Percentiles rank a stretch among this genome's conserved stretches.
phyloP scores from a whole-genome alignment of 495 filamentous ascomycete species.

The Amphirosellinia nigrospora region DNA sequence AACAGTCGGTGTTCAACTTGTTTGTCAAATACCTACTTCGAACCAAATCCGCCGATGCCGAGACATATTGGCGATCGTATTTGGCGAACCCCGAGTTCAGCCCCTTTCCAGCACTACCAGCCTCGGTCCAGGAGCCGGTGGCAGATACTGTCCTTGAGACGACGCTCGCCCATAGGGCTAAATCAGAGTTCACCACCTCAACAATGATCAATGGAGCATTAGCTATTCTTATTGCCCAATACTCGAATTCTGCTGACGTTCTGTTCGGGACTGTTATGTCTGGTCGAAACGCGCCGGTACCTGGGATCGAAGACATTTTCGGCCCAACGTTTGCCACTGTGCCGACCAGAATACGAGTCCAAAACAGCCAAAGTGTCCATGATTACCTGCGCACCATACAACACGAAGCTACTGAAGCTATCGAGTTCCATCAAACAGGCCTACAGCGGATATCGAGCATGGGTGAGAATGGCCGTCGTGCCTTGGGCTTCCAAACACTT shows the following conservation, averaged over 20 bases:
- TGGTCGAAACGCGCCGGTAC: constrained; percentile 49
- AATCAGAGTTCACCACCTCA: background rate
- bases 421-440: background rate
- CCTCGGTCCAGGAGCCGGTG: background rate
- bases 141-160: background rate
- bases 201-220: constrained; percentile 21
- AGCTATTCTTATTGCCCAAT: constrained; percentile 39
- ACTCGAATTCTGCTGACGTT: constrained; percentile 41
- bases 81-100: background rate
- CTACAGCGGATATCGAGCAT: background rate
- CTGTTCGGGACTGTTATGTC: constrained; percentile 51
- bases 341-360: constrained; percentile 50
- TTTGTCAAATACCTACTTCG: background rate
- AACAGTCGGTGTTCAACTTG: background rate
- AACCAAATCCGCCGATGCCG: background rate
- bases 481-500: background rate
- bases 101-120: background rate
- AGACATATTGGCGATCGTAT: background rate
- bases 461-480: background rate
- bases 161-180: background rate
- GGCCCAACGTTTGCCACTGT: constrained; percentile 65
- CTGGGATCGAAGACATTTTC: constrained; percentile 53
- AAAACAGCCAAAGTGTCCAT: background rate
- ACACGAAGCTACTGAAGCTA: background rate
- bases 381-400: background rate